These are phyloP conservation scores for Suillus tomentosus DNA, from an alignment of 768 basidiomycete species.

Conservation along the genomic window DNA sequence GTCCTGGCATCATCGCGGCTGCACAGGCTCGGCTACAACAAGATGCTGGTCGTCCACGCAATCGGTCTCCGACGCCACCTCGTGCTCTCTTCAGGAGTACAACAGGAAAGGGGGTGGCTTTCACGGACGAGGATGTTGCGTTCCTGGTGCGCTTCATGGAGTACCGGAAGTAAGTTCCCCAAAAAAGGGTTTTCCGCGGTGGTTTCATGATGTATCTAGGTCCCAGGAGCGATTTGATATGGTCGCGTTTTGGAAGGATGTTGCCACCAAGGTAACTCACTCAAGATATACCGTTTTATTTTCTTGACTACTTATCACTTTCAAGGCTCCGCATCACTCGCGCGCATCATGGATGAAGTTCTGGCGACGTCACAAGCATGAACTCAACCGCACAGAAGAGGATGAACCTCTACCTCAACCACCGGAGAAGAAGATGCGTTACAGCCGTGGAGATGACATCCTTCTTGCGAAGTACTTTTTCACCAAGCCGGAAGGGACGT, in stretches of 20 bases:
- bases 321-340: conserved; percentile 84
- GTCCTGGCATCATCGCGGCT: conserved; percentile 48
- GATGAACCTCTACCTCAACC: conserved; percentile 74
- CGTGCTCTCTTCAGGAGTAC: conserved; percentile 80
- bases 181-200: background rate
- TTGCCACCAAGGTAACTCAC: conserved; percentile 57
- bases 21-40: conserved; percentile 44
- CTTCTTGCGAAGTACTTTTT: conserved; percentile 75
- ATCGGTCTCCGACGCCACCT: conserved; percentile 80
- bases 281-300: background rate
- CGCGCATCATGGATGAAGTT: conserved; percentile 95
- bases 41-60: conserved; percentile 43
- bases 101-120: conserved; percentile 88
- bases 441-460: conserved; percentile 77
- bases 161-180: conserved; percentile 61
- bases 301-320: conserved; percentile 8
- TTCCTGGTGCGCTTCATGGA: conserved; percentile 79
- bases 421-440: conserved; percentile 88
- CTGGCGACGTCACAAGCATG: conserved; percentile 87
- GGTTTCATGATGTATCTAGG: conserved; percentile 33
- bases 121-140: conserved; percentile 79
- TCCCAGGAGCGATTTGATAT: conserved; percentile 66
- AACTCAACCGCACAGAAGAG: conserved; percentile 63
- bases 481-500: conserved; percentile 75
- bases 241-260: conserved; percentile 81